Evolutionary conservation across 495 filamentous ascomycete species (phyloP), one percentile per base, ranked within the genome.

Genomic region (Rostrohypoxylon terebratum): DNA sequence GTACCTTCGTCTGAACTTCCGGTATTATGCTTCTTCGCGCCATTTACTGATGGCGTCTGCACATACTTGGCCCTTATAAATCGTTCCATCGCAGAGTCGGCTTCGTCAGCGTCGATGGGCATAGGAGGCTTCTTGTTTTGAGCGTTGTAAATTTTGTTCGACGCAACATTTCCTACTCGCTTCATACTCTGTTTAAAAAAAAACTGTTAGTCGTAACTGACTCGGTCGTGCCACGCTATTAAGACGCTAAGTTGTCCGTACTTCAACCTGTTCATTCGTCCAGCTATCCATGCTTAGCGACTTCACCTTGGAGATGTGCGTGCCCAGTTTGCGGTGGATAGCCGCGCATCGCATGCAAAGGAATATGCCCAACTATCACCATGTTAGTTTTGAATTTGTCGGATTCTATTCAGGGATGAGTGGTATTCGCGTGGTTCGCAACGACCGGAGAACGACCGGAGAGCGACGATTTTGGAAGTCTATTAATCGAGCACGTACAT

Each of bases 301-400:
- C 81, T 99, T 99, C 81, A 99, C 93, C 80, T 98, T 99, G 48
- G 95, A 97, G 63, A 99, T 92, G 78, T 99, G 96, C 58, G 94
- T 98, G 59, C 96, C 96, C 75, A 98, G 86, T 81, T 98, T 98
- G 75, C 96, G 93, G 84, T 99, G 96, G 78, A 98, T 84, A 31
- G 93, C 87, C 63, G 94, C 96, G 87, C 96, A 99, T 78, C 96
- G 93, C 91, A 98, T 94, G 83, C 96, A 99, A 5, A 99, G 87
- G 82, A 99, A 99, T 58, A 98, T 89, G 34, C 96, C 96, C 81
- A 99, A 85, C 94, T 97, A 77, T 68, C 68, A 60, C 66, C 59
- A 65, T 33, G 57, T 73, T 73, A 73, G 71, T 51, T 7, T 51
- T 9, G 18, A 45, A 54, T 63, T 63, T 11, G 11, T 54, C 18